Conservation (phyloP, 2,329 filamentous ascomycete species). For the Diplodia mutila region DNA sequence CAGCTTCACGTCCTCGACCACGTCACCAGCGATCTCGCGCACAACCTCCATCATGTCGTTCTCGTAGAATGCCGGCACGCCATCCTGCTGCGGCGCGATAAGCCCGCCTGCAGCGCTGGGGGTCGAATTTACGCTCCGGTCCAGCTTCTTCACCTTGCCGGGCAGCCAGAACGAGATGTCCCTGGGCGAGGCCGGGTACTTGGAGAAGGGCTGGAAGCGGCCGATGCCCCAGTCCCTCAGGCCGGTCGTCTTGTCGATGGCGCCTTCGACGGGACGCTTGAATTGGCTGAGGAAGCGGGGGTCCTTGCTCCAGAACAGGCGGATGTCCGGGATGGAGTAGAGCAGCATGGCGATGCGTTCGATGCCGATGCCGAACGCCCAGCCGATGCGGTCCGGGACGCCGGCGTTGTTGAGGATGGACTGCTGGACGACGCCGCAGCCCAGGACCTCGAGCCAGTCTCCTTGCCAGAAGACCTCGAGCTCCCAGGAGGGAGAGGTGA, state of each 20-base stretch:
- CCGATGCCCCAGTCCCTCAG: slow-evolving; percentile 42
- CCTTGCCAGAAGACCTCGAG: slow-evolving; percentile 93
- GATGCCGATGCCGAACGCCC: slow-evolving; percentile 94
- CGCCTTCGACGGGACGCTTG: slow-evolving; percentile 39
- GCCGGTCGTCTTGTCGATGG: slow-evolving; percentile 27
- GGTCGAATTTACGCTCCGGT: slow-evolving; percentile 24
- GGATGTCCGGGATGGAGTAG: slow-evolving; percentile 94
- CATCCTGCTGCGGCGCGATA: slow-evolving; percentile 37
- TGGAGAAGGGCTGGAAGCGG: slow-evolving; percentile 85
- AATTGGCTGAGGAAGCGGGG: slow-evolving; percentile 87
- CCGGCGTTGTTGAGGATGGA: slow-evolving; percentile 76
- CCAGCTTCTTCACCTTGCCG: slow-evolving; percentile 36
- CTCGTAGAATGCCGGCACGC: slow-evolving; percentile 69
- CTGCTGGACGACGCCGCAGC: slow-evolving; percentile 89
- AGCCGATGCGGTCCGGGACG: slow-evolving; percentile 76
- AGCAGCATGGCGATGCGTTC: slow-evolving; percentile 97
- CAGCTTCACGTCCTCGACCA: slow-evolving; percentile 83
- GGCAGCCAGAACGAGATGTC: slow-evolving; percentile 92
- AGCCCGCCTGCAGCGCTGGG: slow-evolving; percentile 38
- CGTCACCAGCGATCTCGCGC: slow-evolving; percentile 76
- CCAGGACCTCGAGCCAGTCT: slow-evolving; percentile 94
- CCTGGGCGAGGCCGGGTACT: slow-evolving; percentile 84
- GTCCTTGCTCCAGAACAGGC: slow-evolving; percentile 93
- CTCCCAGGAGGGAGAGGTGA: slow-evolving; percentile 94
- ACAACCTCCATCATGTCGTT: slow-evolving; percentile 98